A percentile compares a stretch with the other conserved stretches of the same genome.
Evolutionary conservation across 352 stramenopile genomes (phyloP).

Genomic region (Lagenidium giganteum): DNA sequence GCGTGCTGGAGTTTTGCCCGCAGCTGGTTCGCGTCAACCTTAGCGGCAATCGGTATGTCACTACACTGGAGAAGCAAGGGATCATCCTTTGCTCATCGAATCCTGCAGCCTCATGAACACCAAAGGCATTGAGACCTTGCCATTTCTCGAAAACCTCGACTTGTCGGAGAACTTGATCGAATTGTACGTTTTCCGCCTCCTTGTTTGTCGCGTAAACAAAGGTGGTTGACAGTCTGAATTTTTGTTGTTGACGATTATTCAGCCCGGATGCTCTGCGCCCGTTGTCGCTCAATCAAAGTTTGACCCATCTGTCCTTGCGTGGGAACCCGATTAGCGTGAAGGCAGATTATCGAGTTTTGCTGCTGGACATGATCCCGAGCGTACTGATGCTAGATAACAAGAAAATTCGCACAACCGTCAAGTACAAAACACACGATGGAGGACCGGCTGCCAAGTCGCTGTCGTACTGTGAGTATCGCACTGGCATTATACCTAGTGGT

Average conservation of each 20-base stretch:
- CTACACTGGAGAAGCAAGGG: too few relatives aligned
- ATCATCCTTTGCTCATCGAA: too few relatives aligned
- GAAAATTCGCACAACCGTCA: conserved; percentile 49
- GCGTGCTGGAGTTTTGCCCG: conserved; percentile 59
- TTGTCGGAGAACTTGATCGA: conserved; percentile 78
- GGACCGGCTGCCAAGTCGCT: conserved; percentile 39
- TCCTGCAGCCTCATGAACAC: conserved; percentile 46
- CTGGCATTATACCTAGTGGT: too few relatives aligned
- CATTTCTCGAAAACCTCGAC: conserved; percentile 51
- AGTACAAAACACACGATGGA: conserved; percentile 35
- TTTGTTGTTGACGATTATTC: conserved; percentile 1
- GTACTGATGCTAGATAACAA: conserved; percentile 74
- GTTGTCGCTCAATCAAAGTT: conserved; percentile 58
- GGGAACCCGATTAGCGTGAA: conserved; percentile 68
- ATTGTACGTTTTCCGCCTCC: conserved; percentile 29
- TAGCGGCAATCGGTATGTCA: conserved; percentile 54
- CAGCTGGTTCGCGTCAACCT: conserved; percentile 55
- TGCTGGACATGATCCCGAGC: conserved; percentile 72
- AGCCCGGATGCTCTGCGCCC: conserved; percentile 58
- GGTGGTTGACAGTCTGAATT: not conserved
- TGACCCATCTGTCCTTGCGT: conserved; percentile 61
- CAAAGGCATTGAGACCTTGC: conserved; percentile 60
- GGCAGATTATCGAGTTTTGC: conserved; percentile 50
- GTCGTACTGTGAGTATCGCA: conserved; percentile 65
- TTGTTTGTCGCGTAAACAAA: not conserved